phyloP scores from a whole-genome alignment of 192 early-diverging fungal genomes.

The Diversispora eburnea region DNA sequence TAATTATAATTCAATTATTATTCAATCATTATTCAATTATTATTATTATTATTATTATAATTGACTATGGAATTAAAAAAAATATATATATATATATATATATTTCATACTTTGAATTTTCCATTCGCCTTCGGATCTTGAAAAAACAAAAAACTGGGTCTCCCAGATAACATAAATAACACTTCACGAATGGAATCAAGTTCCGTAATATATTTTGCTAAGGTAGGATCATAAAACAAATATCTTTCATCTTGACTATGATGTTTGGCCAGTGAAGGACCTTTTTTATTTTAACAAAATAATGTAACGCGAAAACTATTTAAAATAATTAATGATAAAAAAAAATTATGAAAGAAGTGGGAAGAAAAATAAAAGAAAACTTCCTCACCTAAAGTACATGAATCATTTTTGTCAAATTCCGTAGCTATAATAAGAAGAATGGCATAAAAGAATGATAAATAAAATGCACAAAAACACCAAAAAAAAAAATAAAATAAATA shows the following conservation, averaged over 20 bases:
- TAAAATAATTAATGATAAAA: neutral
- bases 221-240: conserved; percentile 18
- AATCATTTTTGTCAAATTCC: conserved; percentile 19
- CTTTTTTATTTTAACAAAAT: conserved; percentile 1
- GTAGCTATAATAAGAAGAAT: neutral
- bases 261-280: conserved; percentile 13
- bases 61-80: too few relatives aligned
- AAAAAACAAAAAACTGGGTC: conserved; percentile 31
- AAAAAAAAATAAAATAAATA: neutral
- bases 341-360: neutral
- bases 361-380: neutral
- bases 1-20: neutral
- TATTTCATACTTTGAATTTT: conserved; percentile 11
- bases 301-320: neutral
- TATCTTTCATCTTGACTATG: conserved; percentile 18
- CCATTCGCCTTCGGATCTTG: neutral
- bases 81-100: too few relatives aligned
- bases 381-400: conserved; percentile 30
- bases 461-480: neutral
- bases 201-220: conserved; percentile 30
- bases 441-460: neutral
- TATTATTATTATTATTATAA: too few relatives aligned
- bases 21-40: neutral
- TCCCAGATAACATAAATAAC: conserved; percentile 36
- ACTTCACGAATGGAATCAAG: conserved; percentile 39